A percentile compares a stretch with the other conserved stretches of the same genome.
Evolutionary conservation across 2,329 filamentous ascomycete species (phyloP).

Genomic region (Colletotrichum sidae): DNA sequence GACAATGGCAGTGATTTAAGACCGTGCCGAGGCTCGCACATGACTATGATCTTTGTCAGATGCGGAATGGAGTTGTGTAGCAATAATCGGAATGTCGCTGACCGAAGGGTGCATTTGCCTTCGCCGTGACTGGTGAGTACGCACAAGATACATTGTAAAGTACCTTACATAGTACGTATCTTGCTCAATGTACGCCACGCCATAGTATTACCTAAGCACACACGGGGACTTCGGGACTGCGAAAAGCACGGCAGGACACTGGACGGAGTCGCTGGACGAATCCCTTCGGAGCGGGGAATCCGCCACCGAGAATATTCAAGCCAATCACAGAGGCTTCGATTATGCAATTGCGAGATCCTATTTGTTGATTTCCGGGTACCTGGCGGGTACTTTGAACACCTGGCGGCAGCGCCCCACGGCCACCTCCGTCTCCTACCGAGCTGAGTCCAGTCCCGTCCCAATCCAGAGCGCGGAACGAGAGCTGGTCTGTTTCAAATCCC

Average conservation of each 20-base stretch:
- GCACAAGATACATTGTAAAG: no score
- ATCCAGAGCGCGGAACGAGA: conserved; percentile 20
- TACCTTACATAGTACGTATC: no score
- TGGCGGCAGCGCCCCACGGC: conserved; percentile 23
- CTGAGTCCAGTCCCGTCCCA: conserved; percentile 6
- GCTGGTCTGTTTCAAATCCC: conserved; percentile 35
- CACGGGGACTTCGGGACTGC: conserved; percentile 16
- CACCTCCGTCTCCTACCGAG: conserved; percentile 36
- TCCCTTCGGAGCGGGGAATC: conserved; percentile 18
- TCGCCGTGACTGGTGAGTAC: background rate
- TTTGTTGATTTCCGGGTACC: conserved; percentile 9
- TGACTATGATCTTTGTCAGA: conserved; percentile 22
- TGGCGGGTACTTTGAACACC: background rate
- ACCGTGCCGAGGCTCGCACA: conserved; percentile 20
- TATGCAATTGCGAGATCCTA: conserved; percentile 20
- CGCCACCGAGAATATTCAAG: conserved; percentile 21
- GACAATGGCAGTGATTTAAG: background rate
- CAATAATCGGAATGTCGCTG: conserved; percentile 6
- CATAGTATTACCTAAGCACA: no score
- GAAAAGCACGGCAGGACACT: conserved; percentile 8
- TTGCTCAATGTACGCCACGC: no score
- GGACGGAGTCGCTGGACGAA: background rate
- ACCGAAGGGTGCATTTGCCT: background rate
- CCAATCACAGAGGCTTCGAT: conserved; percentile 25
- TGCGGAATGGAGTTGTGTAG: background rate